Evolutionary conservation across 1,284 basidiomycete species (phyloP).

Genomic region (Anthracocystis panici-leucophaei): DNA sequence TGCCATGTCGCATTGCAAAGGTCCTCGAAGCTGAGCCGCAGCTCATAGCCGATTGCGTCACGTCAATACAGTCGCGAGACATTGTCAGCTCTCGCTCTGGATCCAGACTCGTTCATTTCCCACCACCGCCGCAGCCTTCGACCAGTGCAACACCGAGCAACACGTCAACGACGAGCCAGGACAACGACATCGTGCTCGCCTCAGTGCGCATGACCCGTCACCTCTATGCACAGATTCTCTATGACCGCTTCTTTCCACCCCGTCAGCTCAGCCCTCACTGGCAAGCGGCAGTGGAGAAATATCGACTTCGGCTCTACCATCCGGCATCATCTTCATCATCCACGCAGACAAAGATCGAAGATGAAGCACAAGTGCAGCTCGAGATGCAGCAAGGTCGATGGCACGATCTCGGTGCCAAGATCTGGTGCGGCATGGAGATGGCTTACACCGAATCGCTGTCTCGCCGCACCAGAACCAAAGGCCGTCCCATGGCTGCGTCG

Average conservation of each 20-base stretch:
- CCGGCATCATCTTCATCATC: neutral
- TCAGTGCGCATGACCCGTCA: slow-evolving; percentile 55
- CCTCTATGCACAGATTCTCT: slow-evolving; percentile 85
- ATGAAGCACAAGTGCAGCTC: slow-evolving; percentile 24
- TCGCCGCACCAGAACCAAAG: slow-evolving; percentile 16
- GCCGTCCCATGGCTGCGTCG: slow-evolving; percentile 7
- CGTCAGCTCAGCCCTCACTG: slow-evolving; percentile 80
- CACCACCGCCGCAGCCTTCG: slow-evolving; percentile 76
- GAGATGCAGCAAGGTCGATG: slow-evolving; percentile 51
- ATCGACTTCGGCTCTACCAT: slow-evolving; percentile 33
- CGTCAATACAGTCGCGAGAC: slow-evolving; percentile 44
- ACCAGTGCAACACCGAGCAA: neutral
- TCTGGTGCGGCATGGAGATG: slow-evolving; percentile 63
- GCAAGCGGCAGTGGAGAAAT: slow-evolving; percentile 54
- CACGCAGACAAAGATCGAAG: slow-evolving; percentile 20
- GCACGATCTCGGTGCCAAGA: slow-evolving; percentile 62
- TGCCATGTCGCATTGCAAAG: slow-evolving; percentile 82
- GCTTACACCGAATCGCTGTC: slow-evolving; percentile 45
- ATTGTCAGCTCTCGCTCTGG: slow-evolving; percentile 75
- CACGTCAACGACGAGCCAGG: neutral
- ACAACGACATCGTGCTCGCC: slow-evolving; percentile 25
- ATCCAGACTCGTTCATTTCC: slow-evolving; percentile 87
- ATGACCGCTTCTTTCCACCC: slow-evolving; percentile 91
- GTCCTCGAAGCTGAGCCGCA: slow-evolving; percentile 76
- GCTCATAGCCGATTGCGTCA: slow-evolving; percentile 80